phyloP scores from a whole-genome alignment of 306 rosid genomes.

The Ormosia emarginata region DNA sequence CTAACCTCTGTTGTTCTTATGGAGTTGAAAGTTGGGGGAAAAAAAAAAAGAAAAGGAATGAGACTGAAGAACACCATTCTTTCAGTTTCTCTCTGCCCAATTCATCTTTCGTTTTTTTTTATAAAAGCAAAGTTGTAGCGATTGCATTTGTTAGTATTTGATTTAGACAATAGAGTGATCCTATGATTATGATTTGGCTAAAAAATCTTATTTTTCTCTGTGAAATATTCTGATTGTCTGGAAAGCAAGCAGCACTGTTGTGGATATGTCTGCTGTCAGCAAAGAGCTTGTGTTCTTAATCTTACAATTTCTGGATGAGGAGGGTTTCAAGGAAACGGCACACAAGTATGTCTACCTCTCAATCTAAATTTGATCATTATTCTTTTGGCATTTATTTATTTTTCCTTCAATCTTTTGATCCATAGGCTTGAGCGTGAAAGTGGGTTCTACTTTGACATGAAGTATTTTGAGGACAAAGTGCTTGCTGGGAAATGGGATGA shows the following conservation, averaged over 20 bases:
- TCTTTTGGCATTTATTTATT: not conserved
- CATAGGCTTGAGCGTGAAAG: slow-evolving; percentile 42
- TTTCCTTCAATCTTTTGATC: not conserved
- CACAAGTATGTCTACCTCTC: slow-evolving; percentile 25
- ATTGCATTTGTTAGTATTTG: not conserved
- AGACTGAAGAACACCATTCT: not conserved
- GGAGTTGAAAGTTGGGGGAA: not conserved
- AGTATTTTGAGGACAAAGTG: slow-evolving; percentile 32
- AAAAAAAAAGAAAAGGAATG: not conserved
- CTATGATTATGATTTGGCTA: not conserved
- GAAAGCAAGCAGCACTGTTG: not conserved
- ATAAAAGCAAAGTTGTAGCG: not conserved
- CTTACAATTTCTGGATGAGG: slow-evolving; percentile 28
- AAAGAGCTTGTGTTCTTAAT: slow-evolving; percentile 31
- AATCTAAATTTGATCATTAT: not conserved
- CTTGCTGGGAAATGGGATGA: slow-evolving; percentile 34
- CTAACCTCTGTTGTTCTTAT: not conserved
- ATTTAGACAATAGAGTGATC: not conserved
- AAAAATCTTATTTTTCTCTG: not conserved
- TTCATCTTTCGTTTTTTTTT: not conserved
- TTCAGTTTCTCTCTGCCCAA: not conserved
- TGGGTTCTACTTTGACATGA: slow-evolving; percentile 33
- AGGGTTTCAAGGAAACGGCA: slow-evolving; percentile 31
- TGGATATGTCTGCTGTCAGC: slow-evolving; percentile 1
- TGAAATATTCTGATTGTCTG: not conserved